Evolutionary conservation across 176 grass and related monocot species (phyloP).

Genomic region (Zizania latifolia): DNA sequence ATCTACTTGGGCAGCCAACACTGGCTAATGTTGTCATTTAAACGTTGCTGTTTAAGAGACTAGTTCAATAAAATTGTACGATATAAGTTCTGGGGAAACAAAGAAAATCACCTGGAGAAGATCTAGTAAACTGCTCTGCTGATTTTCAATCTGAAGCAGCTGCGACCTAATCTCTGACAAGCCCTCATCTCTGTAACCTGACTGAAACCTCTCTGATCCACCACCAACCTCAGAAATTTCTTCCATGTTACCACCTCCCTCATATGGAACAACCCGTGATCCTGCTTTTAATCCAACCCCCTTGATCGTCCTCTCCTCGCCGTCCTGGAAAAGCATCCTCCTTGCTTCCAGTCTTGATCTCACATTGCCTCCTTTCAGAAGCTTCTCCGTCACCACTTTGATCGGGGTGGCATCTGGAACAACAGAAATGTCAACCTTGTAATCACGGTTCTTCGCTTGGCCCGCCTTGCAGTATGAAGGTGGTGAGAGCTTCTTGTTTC

Average conservation of each 20-base stretch:
- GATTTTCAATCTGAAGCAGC: constrained; percentile 93
- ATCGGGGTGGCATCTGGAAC: constrained; percentile 56
- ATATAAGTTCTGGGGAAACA: not conserved
- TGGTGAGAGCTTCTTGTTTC: constrained; percentile 69
- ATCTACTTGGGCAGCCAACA: not conserved
- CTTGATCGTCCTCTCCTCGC: constrained; percentile 48
- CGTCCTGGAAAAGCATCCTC: constrained; percentile 46
- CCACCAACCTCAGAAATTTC: constrained; percentile 50
- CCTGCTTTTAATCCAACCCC: constrained; percentile 49
- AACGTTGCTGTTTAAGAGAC: not conserved
- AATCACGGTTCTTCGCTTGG: constrained; percentile 48
- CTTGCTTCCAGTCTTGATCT: constrained; percentile 52
- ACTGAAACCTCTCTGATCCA: constrained; percentile 27
- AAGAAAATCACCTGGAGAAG: constrained; percentile 80
- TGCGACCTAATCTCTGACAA: constrained; percentile 63
- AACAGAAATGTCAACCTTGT: constrained; percentile 53
- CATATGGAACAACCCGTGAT: constrained; percentile 62
- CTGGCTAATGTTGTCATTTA: not conserved
- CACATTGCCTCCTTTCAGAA: constrained; percentile 44
- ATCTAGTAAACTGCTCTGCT: constrained; percentile 81
- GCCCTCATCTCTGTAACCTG: constrained; percentile 53
- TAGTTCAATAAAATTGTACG: not conserved
- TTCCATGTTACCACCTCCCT: constrained; percentile 47
- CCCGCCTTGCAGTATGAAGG: constrained; percentile 35
- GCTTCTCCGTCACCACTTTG: constrained; percentile 68